Evolutionary conservation across 768 basidiomycete genomes (phyloP).

Genomic region (Hericium erinaceus): DNA sequence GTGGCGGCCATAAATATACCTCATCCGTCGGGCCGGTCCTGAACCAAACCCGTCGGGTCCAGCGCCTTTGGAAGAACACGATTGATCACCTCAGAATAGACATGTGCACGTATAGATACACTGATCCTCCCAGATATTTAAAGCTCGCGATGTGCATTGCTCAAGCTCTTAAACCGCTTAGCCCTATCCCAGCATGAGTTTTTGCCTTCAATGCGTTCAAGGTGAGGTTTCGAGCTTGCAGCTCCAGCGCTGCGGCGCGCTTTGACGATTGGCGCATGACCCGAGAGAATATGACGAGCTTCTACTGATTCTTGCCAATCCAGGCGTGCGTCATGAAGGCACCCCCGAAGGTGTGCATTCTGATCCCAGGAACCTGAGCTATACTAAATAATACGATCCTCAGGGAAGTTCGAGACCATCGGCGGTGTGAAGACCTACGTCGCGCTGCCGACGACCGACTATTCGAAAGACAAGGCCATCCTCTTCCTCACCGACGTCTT

Average conservation of each 20-base stretch:
- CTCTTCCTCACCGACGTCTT: constrained; percentile 32
- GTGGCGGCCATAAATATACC: no score
- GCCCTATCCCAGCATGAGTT: constrained; percentile 29
- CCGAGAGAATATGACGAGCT: neutral
- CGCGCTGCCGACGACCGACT: constrained; percentile 29
- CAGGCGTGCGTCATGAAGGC: constrained; percentile 29
- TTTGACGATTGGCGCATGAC: no score
- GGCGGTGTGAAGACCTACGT: constrained; percentile 31
- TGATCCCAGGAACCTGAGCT: neutral
- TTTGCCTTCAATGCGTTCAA: constrained; percentile 47
- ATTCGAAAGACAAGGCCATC: constrained; percentile 31
- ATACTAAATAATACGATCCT: neutral
- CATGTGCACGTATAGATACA: no score
- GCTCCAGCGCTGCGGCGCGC: neutral
- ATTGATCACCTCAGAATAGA: no score
- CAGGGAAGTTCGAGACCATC: constrained; percentile 23
- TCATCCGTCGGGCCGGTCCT: no score
- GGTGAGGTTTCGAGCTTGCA: constrained; percentile 24
- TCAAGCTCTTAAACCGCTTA: no score
- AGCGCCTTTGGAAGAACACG: no score
- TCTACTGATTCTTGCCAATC: neutral
- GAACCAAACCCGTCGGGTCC: no score
- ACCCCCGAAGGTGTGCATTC: constrained; percentile 23
- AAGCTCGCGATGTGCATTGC: no score
- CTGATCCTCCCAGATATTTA: no score